Base-by-base conservation (phyloP, 768 basidiomycete species). In the Lactifluus rugatus region DNA sequence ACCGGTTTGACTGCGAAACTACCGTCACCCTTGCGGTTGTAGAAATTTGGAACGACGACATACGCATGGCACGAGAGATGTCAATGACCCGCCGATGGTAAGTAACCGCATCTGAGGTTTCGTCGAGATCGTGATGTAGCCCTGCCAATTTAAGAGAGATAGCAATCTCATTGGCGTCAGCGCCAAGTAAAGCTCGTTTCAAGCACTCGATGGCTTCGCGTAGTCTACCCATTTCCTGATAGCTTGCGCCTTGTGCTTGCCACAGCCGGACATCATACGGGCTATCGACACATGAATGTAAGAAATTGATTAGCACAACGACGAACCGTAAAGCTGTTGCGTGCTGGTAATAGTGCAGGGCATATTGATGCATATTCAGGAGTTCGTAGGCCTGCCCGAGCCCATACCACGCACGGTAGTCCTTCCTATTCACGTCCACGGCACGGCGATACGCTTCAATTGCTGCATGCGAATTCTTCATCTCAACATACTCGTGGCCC, bases 391-490 rank as follows among this genome's bases (percentile, higher is more conserved):
- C 93, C 69, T 99, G 96, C 3, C 95, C 96, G 52, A 99, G 83
- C 36, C 96, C 96, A 71, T 94, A 97, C 96, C 96, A 99, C 6
- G 94, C 95, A 57, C 95, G 75, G 67, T 96, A 97, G 72, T 99
- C 96, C 69, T 97, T 96, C 54, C 91, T 81, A 66, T 95, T 95
- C 63, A 96, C 86, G 66, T 98, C 95, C 60, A 98, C 84, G 52
- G 96, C 96, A 68, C 93, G 81, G 54, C 96, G 82, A 71, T 98
- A 99, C 10, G 93, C 90, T 72, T 98, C 96, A 55, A 98, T 96
- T 16, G 96, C 95, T 2, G 96, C 96, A 76, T 98, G 94, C 5
- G 93, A 93, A 70, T 99, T 98, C 74, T 98, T 98, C 85, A 96
- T 85, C 73, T 99, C 96, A 45, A 99, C 89, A 66, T 89, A 97